phyloP scores from a whole-genome alignment of 2,329 filamentous ascomycete genomes.

The Ceratocystis alfenasii region DNA sequence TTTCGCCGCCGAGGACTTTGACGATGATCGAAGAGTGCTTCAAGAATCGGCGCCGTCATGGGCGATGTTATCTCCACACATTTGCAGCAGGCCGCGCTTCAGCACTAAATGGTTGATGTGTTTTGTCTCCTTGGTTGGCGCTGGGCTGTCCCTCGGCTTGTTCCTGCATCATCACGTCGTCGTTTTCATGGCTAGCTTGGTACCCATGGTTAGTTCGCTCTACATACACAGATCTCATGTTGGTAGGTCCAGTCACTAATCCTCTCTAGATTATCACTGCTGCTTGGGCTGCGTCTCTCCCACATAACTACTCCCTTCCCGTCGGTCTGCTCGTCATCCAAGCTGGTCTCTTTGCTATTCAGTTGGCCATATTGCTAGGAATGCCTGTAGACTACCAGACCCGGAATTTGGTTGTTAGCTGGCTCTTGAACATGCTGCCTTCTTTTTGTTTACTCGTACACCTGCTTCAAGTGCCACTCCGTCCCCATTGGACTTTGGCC shows the following conservation, averaged over 20 bases:
- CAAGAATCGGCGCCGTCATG: neutral
- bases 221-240: neutral
- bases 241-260: neutral
- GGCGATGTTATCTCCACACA: neutral
- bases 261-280: constrained; percentile 7
- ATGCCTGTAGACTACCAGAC: constrained; percentile 27
- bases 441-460: constrained; percentile 38
- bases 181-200: neutral
- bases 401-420: constrained; percentile 22
- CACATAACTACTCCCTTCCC: constrained; percentile 3
- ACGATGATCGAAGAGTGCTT: neutral
- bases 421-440: constrained; percentile 30
- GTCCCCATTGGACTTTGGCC: constrained; percentile 43
- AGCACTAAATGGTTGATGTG: neutral
- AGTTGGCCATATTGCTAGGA: constrained; percentile 23
- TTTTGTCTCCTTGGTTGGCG: neutral
- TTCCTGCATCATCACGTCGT: neutral
- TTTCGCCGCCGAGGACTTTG: constrained; percentile 12
- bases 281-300: neutral
- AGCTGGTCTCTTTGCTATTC: constrained; percentile 27
- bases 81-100: neutral
- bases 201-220: constrained; percentile 6
- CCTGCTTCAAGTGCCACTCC: constrained; percentile 57
- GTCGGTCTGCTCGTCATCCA: constrained; percentile 28
- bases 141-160: neutral